Percentiles rank a stretch among this genome's conserved stretches.
Evolutionary conservation across 129 eudicot species (phyloP).

Genomic region (Tanacetum coccineum): DNA sequence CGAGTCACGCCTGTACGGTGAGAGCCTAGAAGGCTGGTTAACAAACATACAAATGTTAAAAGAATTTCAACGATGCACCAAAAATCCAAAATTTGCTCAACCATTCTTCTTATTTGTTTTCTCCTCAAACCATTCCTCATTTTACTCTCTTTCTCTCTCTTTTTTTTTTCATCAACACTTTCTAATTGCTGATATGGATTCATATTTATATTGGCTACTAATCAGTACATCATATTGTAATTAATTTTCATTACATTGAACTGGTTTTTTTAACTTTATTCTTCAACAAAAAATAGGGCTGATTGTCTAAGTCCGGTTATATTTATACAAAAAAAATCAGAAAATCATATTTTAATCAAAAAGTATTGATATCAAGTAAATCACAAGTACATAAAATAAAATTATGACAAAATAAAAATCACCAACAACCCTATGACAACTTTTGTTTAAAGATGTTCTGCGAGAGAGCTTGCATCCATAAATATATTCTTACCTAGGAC

Average conservation of each 20-base stretch:
- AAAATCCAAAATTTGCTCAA: slow-evolving; percentile 24
- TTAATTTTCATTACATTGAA: not conserved
- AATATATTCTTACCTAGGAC: too few species aligned
- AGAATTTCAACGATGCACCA: slow-evolving; percentile 28
- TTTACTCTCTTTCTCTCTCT: slow-evolving; percentile 32
- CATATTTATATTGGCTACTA: not conserved
- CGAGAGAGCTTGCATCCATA: too few species aligned
- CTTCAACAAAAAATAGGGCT: too few species aligned
- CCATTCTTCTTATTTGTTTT: slow-evolving; percentile 34
- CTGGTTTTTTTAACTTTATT: too few species aligned
- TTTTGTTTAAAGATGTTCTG: too few species aligned
- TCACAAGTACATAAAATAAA: too few species aligned
- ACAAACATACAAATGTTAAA: slow-evolving; percentile 20
- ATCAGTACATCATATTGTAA: slow-evolving; percentile 3
- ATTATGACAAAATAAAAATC: too few species aligned
- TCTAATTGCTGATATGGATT: not conserved
- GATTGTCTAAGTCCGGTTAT: too few species aligned
- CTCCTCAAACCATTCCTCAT: slow-evolving; percentile 31
- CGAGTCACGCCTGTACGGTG: slow-evolving; percentile 33
- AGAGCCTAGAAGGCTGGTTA: slow-evolving; percentile 44
- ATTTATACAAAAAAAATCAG: too few species aligned
- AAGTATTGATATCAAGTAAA: too few species aligned
- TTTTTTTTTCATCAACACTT: slow-evolving; percentile 4
- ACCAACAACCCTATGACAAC: too few species aligned
- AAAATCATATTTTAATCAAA: too few species aligned